Percentiles rank a stretch among this genome's conserved stretches.
Conservation (phyloP, 1,139 yeast species). For the Lodderomyces pseudojiufengensis region DNA sequence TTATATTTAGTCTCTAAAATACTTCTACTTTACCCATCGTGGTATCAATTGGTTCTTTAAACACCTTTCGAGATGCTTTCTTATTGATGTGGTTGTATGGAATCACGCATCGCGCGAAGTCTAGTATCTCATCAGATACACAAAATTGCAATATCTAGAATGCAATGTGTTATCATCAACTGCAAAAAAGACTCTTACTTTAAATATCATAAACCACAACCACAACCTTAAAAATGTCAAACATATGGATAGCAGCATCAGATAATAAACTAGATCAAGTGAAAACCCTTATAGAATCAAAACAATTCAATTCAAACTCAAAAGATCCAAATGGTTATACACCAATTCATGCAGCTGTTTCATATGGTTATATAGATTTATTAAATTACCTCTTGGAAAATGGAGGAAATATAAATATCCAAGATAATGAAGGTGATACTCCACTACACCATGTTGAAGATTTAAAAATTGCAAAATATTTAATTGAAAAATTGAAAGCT, state of each 20-base stretch:
- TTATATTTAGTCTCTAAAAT: too few relatives aligned
- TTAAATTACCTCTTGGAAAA: constrained; percentile 52
- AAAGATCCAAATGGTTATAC: constrained; percentile 94
- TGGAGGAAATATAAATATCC: constrained; percentile 79
- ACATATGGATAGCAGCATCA: constrained; percentile 95
- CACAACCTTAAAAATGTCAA: constrained; percentile 46
- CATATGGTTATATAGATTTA: constrained; percentile 78
- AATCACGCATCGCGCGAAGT: too few relatives aligned
- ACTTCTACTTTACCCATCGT: too few relatives aligned
- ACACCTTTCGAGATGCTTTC: too few relatives aligned
- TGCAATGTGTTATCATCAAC: too few relatives aligned
- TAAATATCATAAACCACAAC: too few relatives aligned
- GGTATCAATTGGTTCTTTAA: too few relatives aligned
- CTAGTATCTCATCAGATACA: not conserved
- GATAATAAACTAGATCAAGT: constrained; percentile 69
- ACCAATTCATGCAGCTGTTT: constrained; percentile 94
- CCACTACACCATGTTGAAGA: constrained; percentile 92
- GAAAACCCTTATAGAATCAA: constrained; percentile 48
- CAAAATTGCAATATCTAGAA: too few relatives aligned
- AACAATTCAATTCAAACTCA: constrained; percentile 58
- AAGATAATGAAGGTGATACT: constrained; percentile 89
- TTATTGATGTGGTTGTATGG: too few relatives aligned
- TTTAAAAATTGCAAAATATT: constrained; percentile 53
- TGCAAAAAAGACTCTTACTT: too few relatives aligned
- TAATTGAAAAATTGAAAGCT: constrained; percentile 67